Base-by-base conservation (phyloP, 441 rosid species). In the Croton laevigatus region DNA sequence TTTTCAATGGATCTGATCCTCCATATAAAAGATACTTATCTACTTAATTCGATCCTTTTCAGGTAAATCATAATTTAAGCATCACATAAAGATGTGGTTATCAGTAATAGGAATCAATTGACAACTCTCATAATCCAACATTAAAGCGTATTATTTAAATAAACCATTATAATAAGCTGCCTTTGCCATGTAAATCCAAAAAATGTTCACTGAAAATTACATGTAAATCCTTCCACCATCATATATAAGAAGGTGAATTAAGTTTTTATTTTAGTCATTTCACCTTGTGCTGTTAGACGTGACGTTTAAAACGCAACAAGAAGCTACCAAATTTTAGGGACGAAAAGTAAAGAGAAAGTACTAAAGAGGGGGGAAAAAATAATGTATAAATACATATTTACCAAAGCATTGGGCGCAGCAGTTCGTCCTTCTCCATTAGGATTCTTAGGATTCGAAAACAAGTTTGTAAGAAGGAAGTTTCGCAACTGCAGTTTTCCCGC, bases 401-500 rank as follows among this genome's bases (percentile, higher is more conserved):
- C 48, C 51, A 48, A 51, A 48, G 38, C 70, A 10, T 38, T 67
- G 8, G 27, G 61, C 51, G 62, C 70, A 42, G 66, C 70, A 42
- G 66, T 58, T 67, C 62, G 11, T 38, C 49, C 76, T 59, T 67
- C 76, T 7, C 27, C 63, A 32, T 1, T 40, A 58, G 76, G 73
- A 63, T 69, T 72, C 37, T 69, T 72, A 4, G 58, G 73, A 37
- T 66, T 73, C 14, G 57, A 58, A 62, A 69, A 48, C 69, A 75
- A 66, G 64, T 59, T 45, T 3, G 16, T 59, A 12, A 14, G 40
- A 6, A 58, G 40, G 9, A 59, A 44, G 19, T 48, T 34, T 5
- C 58, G 23, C 45, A 42, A 59, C 8, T 62, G n/a, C 20, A 44
- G 54, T 37, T 74, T 82, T 79, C 77, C 81, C 73, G 77, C 83